Evolutionary conservation across 345 rosid species (phyloP), one percentile per base, ranked within the genome.

Genomic region (Chamaenerion angustifolium): DNA sequence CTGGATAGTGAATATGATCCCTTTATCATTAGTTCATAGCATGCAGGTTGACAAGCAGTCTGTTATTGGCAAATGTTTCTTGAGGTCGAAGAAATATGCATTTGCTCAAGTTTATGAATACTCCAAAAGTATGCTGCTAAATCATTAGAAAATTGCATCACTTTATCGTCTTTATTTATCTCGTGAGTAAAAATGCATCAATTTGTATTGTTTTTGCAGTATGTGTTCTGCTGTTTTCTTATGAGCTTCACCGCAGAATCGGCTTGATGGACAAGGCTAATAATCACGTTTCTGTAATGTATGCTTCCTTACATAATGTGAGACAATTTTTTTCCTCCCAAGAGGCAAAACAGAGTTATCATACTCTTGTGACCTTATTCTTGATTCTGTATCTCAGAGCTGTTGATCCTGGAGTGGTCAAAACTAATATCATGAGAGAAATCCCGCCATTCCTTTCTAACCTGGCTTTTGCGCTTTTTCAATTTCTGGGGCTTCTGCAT

Each of bases 401-500:
- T 55, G 88, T 73, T 11, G 98, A 92, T 76, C 98, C 96, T 55
- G 98, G 96, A 69, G 64, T 49, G 0, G 98, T 78, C 15, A 49
- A 77, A 65, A 92, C 98, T 43, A 78, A 82, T 58, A 80, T 92
- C 68, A 80, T 82, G 98, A 77, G 83, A 58, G 98, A 92, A 72
- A 52, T 87, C 64, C 96, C 98, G 57, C 57, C 55, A 0, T 77
- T 23, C 54, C 64, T 87, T 52, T 74, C 83, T 49, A 25, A 40
- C 18, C 13, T 63, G 49, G 82, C 95, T 46, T 72, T 67, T 53
- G 48, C 31, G 2, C 49, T 60, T 35, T 72, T 84, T 46, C 78
- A 68, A 62, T 48, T 80, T 55, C 52, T 78, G 53, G 71, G 82
- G 46, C 76, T 84, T 50, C 52, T 82, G 74, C 79, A 78, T 56